A percentile compares a stretch with the other conserved stretches of the same genome.
phyloP scores from a whole-genome alignment of 805 yeast genomes.

The Nakazawaea pomicola region DNA sequence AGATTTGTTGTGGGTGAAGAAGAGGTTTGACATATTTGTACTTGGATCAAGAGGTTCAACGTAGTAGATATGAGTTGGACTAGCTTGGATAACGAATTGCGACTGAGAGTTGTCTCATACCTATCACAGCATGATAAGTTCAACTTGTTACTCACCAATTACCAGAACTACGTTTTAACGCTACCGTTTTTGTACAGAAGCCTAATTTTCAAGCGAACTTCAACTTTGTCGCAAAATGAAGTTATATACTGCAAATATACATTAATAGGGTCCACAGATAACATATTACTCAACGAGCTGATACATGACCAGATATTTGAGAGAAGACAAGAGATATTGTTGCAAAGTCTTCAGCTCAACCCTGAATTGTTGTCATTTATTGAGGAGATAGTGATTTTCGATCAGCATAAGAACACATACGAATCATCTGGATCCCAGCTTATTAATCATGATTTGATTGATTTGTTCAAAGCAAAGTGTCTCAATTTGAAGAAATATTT shows the following conservation, averaged over 20 bases:
- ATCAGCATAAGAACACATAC: conserved; percentile 19
- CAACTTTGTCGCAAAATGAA: conserved; percentile 21
- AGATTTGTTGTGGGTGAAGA: neutral
- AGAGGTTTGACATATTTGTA: too few species aligned
- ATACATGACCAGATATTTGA: conserved; percentile 32
- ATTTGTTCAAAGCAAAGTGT: conserved; percentile 17
- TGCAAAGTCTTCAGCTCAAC: conserved; percentile 31
- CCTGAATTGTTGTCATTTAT: conserved; percentile 28
- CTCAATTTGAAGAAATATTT: conserved; percentile 12
- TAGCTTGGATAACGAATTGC: too few species aligned
- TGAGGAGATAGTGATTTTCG: conserved; percentile 29
- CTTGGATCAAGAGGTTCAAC: too few species aligned
- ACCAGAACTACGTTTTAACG: conserved; percentile 25
- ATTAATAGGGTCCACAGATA: conserved; percentile 31
- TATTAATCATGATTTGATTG: conserved; percentile 19
- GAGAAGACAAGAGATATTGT: conserved; percentile 35
- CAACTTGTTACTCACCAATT: conserved; percentile 27
- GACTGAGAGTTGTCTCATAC: conserved; percentile 18
- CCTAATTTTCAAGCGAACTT: conserved; percentile 30
- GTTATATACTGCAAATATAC: conserved; percentile 27
- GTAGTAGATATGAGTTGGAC: too few species aligned
- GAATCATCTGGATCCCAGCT: conserved; percentile 16
- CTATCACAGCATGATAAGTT: conserved; percentile 36
- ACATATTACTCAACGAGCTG: conserved; percentile 27
- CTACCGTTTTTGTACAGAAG: conserved; percentile 30